phyloP scores from a whole-genome alignment of 225 moss, liverwort and hornwort genomes.

The Takakia lepidozioides region DNA sequence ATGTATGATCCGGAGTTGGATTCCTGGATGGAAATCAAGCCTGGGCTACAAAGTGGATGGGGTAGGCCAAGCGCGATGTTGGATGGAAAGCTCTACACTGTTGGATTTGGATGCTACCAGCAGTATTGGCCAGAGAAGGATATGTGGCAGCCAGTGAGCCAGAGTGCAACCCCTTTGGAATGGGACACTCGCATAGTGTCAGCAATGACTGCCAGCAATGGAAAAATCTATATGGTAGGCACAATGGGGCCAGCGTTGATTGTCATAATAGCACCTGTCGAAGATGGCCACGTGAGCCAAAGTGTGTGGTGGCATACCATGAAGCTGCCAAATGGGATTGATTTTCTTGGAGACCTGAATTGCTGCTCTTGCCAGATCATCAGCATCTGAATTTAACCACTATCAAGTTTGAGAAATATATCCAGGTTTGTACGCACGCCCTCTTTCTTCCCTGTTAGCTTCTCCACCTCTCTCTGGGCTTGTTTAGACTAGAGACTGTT shows the following conservation, averaged over 20 bases:
- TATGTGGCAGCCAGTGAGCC: conserved; percentile 26
- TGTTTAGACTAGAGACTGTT: too few relatives aligned
- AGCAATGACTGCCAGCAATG: conserved; percentile 39
- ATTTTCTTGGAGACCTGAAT: conserved; percentile 34
- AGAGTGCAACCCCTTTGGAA: conserved; percentile 17
- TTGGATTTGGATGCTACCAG: conserved; percentile 38
- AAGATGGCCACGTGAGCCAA: conserved; percentile 22
- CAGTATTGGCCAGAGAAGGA: conserved; percentile 34
- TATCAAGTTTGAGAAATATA: too few relatives aligned
- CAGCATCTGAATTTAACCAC: conserved; percentile 15
- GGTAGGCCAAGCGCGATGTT: conserved; percentile 41
- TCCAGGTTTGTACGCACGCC: too few relatives aligned
- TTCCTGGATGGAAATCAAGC: conserved; percentile 37
- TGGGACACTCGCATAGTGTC: conserved; percentile 46
- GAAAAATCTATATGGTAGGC: conserved; percentile 51
- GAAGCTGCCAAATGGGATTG: conserved; percentile 44
- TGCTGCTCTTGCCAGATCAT: conserved; percentile 47
- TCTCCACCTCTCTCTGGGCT: too few relatives aligned
- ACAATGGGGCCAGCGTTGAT: conserved; percentile 46
- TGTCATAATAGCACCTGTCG: conserved; percentile 35
- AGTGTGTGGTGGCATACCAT: conserved; percentile 40
- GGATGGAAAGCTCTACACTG: conserved; percentile 44
- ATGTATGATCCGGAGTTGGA: conserved; percentile 35
- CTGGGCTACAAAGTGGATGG: conserved; percentile 38
- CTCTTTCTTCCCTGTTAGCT: too few relatives aligned